These are phyloP conservation scores for Paraglomus occultum DNA, from an alignment of 192 early-diverging fungal genomes.

Conservation along the genomic window DNA sequence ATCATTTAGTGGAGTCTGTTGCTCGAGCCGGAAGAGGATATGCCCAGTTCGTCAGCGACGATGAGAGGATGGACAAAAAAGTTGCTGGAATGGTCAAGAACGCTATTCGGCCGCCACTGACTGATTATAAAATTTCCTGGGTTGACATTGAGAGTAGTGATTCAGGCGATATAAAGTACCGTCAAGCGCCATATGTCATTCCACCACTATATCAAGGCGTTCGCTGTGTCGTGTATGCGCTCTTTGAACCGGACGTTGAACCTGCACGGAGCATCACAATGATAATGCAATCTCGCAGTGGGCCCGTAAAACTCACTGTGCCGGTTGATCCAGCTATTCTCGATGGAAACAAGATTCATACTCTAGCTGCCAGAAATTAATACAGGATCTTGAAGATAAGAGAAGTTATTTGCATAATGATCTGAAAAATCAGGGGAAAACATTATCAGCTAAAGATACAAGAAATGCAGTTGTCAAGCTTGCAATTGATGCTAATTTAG, in stretches of 20 bases:
- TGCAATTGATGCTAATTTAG: conserved; percentile 4
- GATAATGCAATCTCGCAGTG: not conserved
- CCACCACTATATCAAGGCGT: conserved; percentile 16
- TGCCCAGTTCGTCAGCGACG: conserved; percentile 43
- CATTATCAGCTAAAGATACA: not conserved
- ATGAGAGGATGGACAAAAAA: conserved; percentile 51
- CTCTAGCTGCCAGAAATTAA: conserved; percentile 20
- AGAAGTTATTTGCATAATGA: conserved; percentile 20
- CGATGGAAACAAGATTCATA: conserved; percentile 19
- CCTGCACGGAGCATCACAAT: conserved; percentile 7
- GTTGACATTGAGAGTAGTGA: not conserved
- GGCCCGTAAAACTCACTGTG: conserved; percentile 12
- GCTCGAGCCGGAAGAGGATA: conserved; percentile 49
- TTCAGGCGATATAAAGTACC: conserved; percentile 5
- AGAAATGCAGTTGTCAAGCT: not conserved
- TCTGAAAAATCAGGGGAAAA: not conserved
- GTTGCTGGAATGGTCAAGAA: conserved; percentile 52
- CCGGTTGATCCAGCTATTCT: conserved; percentile 15
- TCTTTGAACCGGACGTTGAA: not conserved
- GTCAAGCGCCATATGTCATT: conserved; percentile 12
- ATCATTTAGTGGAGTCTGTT: conserved; percentile 50
- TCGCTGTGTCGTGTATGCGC: conserved; percentile 11
- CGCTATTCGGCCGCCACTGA: too few species aligned
- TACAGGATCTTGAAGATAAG: conserved; percentile 25
- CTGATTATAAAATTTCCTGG: conserved; percentile 44